Conservation (phyloP, 164 flowering plant species). For the Cinnamomum micranthum region DNA sequence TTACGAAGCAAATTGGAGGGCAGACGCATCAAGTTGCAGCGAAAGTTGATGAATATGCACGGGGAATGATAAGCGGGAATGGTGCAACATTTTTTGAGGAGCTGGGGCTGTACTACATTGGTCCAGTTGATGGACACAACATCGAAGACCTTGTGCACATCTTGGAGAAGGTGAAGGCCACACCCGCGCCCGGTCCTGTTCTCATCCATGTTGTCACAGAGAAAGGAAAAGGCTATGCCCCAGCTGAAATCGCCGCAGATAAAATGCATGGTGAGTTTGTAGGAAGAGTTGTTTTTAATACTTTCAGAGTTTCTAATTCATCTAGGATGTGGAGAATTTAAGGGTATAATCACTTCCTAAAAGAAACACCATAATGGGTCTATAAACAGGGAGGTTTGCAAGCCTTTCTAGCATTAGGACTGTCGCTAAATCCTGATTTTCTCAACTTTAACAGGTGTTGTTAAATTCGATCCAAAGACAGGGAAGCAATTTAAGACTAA, state of each 20-base stretch:
- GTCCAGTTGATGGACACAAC: constrained; percentile 25
- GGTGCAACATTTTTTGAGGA: constrained; percentile 21
- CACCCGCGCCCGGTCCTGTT: constrained; percentile 46
- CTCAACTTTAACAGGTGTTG: constrained; percentile 31
- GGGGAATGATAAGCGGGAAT: constrained; percentile 13
- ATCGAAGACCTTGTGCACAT: constrained; percentile 36
- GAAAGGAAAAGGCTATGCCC: constrained; percentile 55
- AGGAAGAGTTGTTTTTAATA: no score
- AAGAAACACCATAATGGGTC: no score
- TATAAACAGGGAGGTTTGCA: no score
- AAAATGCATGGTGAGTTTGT: constrained; percentile 40
- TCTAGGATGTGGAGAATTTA: no score
- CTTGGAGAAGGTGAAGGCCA: constrained; percentile 31
- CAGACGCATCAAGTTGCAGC: constrained; percentile 18
- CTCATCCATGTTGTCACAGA: constrained; percentile 44
- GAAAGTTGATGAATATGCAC: constrained; percentile 20
- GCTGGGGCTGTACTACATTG: constrained; percentile 25
- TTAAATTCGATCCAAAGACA: constrained; percentile 42
- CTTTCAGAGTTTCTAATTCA: no score
- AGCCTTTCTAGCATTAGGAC: no score
- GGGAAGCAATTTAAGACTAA: constrained; percentile 48
- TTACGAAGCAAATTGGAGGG: constrained; percentile 37
- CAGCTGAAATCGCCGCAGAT: constrained; percentile 40
- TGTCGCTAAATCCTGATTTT: neutral
- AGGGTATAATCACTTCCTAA: no score